These are phyloP conservation scores for Colletotrichum somersetense DNA, from an alignment of 2,329 filamentous ascomycete genomes.

Conservation along the genomic window DNA sequence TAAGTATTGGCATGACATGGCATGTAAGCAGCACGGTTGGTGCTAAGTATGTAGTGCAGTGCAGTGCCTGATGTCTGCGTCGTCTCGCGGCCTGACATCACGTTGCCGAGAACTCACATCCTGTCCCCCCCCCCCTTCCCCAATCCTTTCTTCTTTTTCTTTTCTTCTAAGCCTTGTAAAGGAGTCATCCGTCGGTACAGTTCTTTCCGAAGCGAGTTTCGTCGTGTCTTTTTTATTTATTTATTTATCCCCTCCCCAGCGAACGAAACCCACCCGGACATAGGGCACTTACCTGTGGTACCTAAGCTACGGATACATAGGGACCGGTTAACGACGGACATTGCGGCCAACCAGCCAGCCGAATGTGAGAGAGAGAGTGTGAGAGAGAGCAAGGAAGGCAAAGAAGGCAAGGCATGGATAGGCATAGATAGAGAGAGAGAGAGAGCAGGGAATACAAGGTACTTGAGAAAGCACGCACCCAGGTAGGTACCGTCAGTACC, in stretches of 20 bases:
- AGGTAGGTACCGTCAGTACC: conserved; percentile 2
- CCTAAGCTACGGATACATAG: background rate
- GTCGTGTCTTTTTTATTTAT: background rate
- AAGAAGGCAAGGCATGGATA: too few relatives aligned
- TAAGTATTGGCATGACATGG: background rate
- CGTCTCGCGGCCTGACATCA: conserved; percentile 1
- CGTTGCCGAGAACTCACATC: background rate
- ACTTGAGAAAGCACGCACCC: background rate
- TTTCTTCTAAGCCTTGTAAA: too few relatives aligned
- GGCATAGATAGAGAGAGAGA: background rate
- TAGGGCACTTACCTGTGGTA: too few relatives aligned
- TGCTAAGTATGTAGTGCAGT: background rate
- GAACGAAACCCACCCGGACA: background rate
- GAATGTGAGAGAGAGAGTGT: background rate
- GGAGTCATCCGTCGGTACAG: background rate
- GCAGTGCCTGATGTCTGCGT: background rate
- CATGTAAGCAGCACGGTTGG: background rate
- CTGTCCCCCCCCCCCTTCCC: too few relatives aligned
- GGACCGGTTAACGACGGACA: conserved; percentile 5
- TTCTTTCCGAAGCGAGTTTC: conserved; percentile 2
- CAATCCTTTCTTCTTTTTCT: background rate
- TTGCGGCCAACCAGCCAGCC: too few relatives aligned
- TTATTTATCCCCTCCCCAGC: too few relatives aligned
- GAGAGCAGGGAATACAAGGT: background rate
- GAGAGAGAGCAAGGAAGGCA: background rate